Evolutionary conservation across 495 filamentous ascomycete species (phyloP), one percentile per base, ranked within the genome.

Genomic region (Penicillium daleae): DNA sequence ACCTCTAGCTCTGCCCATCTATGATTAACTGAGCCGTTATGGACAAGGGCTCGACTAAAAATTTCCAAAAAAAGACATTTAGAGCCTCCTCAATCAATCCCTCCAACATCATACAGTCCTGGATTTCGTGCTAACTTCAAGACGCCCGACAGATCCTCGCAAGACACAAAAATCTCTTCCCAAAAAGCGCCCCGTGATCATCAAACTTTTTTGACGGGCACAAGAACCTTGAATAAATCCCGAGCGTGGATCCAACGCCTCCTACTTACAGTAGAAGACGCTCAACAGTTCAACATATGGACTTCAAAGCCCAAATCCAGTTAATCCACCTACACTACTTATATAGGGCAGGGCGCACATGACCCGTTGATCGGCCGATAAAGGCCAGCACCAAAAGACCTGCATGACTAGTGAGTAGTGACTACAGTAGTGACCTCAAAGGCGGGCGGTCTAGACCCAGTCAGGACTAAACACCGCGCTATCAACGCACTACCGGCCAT

Each of bases 341-440:
- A n/a, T 19, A 27, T 15, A 26, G 46, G 24, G 46, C 22, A 17
- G 22, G 46, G 46, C 46, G 26, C 56, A 57, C 40, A 57, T 57
- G 56, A 57, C 56, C 55, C 55, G 27, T 24, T 31, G 56, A 57
- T 57, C 56, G 55, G 55, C 55, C 55, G 56, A 57, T 48, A 57
- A 31, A 48, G n/a, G 39, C 27, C 12, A 48, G n/a, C 39, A 57
- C 4, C 15, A 19, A 33, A 19, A 33, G n/a, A n/a, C n/a, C n/a
- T n/a, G n/a, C n/a, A n/a, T n/a, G n/a, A n/a, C n/a, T n/a, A n/a
- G n/a, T n/a, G n/a, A n/a, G n/a, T n/a, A n/a, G 15, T 24, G 8
- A 8, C 4, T 22, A 26, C 13, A 57, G 22, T 57, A 57, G 13
- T 22, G 27, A 33, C 27, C n/a, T 24, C 26, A 40, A 57, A 44